These are phyloP conservation scores for Lachnellula arida DNA, from an alignment of 2,329 filamentous ascomycete species.

Conservation along the genomic window DNA sequence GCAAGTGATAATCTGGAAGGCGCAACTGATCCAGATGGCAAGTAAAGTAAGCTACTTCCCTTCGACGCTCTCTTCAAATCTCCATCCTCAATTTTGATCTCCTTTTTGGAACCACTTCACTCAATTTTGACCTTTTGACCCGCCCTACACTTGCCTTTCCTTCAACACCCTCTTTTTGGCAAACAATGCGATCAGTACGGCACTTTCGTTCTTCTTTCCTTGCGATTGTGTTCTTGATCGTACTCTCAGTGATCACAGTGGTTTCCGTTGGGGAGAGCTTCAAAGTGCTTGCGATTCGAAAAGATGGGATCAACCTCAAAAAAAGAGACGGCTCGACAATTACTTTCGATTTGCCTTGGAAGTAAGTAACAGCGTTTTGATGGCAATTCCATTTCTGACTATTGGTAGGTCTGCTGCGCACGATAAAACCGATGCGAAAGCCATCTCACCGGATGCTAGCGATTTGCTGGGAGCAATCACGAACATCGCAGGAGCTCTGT, in stretches of 20 bases:
- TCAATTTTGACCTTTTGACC: slow-evolving; percentile 5
- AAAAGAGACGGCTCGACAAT: slow-evolving; percentile 14
- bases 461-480: slow-evolving; percentile 12
- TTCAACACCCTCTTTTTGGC: slow-evolving; percentile 2
- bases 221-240: slow-evolving; percentile 18
- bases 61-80: slow-evolving; percentile 1
- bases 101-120: slow-evolving; percentile 4
- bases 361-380: slow-evolving; percentile 5
- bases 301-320: slow-evolving; percentile 5
- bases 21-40: background rate
- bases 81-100: slow-evolving; percentile 6
- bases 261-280: slow-evolving; percentile 24
- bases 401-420: background rate
- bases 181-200: slow-evolving; percentile 20
- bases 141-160: background rate
- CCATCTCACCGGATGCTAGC: slow-evolving; percentile 1
- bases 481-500: slow-evolving; percentile 18
- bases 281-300: slow-evolving; percentile 11
- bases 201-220: slow-evolving; percentile 11
- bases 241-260: slow-evolving; percentile 21
- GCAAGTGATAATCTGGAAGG: background rate
- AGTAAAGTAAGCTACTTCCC: background rate
- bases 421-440: slow-evolving; percentile 6
- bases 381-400: background rate
- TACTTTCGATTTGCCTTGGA: slow-evolving; percentile 16